phyloP scores from a whole-genome alignment of 129 eudicot genomes.

The Logfia minima region DNA sequence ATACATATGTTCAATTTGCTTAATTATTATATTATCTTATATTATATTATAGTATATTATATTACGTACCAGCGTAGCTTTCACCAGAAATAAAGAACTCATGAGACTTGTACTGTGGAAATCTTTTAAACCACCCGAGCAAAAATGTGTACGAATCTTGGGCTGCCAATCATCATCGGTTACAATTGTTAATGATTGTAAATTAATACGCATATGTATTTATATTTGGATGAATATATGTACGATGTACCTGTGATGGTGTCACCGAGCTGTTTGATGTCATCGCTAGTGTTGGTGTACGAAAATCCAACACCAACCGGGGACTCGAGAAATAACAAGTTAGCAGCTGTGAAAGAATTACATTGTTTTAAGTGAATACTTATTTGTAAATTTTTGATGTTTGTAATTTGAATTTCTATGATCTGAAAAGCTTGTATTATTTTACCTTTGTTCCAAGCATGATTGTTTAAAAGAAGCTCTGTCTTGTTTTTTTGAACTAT shows the following conservation, averaged over 20 bases:
- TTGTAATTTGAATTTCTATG: background rate
- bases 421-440: background rate
- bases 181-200: constrained; percentile 1
- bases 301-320: constrained; percentile 96
- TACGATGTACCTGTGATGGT: constrained; percentile 50
- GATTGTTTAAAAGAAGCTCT: constrained; percentile 53
- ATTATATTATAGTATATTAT: background rate
- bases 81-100: constrained; percentile 89
- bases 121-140: constrained; percentile 69
- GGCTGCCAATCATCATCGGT: constrained; percentile 39
- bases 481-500: constrained; percentile 57
- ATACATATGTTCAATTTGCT: too few relatives aligned
- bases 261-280: constrained; percentile 71
- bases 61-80: constrained; percentile 75
- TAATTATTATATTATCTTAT: background rate
- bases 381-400: background rate
- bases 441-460: constrained; percentile 87
- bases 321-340: constrained; percentile 76
- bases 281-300: constrained; percentile 69
- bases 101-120: constrained; percentile 80
- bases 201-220: background rate
- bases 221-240: background rate
- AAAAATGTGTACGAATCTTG: constrained; percentile 62
- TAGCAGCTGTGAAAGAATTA: constrained; percentile 45
- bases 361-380: too few relatives aligned